Evolutionary conservation across 352 stramenopile species (phyloP).

Genomic region (Globisporangium barbulae): DNA sequence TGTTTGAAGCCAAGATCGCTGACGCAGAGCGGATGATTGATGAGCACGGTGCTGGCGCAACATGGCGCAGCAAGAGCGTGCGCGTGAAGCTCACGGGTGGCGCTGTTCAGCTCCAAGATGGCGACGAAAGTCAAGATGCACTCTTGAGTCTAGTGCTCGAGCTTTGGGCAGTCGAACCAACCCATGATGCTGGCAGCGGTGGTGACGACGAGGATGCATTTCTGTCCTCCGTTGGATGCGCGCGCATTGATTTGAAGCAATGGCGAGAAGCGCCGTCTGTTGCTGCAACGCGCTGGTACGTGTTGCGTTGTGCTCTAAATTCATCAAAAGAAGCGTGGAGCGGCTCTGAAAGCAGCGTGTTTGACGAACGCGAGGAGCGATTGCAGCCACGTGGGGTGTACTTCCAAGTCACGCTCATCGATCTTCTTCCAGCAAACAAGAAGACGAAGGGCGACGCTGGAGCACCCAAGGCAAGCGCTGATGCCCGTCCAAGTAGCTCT

Average conservation of each 20-base stretch:
- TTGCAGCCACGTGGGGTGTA: not conserved
- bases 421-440: not conserved
- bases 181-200: not conserved
- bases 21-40: not conserved
- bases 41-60: not conserved
- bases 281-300: constrained; percentile 11
- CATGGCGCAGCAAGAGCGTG: constrained; percentile 1
- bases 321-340: not conserved
- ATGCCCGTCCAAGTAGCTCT: not conserved
- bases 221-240: constrained; percentile 10
- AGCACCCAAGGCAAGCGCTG: not conserved
- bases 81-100: not conserved
- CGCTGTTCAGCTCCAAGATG: not conserved
- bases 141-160: not conserved
- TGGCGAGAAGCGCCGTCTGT: not conserved
- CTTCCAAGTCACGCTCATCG: not conserved
- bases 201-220: not conserved
- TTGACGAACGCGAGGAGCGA: constrained; percentile 12
- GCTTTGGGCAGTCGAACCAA: constrained; percentile 1
- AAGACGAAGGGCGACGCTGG: not conserved
- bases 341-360: not conserved
- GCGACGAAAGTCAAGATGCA: too few relatives aligned
- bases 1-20: constrained; percentile 4
- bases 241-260: not conserved
- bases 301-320: not conserved